Evolutionary conservation across 306 rosid genomes (phyloP).

Genomic region (Pyrus bretschneideri): DNA sequence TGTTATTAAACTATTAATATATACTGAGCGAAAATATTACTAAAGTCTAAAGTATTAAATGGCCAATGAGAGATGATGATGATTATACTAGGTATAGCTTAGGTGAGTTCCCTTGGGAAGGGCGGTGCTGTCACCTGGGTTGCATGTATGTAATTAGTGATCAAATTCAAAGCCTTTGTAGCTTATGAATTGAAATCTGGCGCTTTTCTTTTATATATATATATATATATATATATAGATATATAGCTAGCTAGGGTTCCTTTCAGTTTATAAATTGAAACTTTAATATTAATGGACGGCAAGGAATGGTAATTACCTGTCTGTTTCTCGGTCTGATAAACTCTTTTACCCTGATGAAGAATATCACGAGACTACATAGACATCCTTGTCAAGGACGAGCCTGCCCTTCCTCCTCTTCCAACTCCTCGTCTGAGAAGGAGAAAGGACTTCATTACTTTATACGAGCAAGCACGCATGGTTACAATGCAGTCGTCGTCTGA

Average conservation of each 20-base stretch:
- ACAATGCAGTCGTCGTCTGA: neutral
- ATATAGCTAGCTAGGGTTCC: neutral
- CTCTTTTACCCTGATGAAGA: neutral
- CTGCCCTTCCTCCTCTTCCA: neutral
- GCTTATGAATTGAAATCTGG: neutral
- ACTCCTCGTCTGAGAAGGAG: neutral
- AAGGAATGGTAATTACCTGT: neutral
- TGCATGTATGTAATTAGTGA: neutral
- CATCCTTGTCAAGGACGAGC: neutral
- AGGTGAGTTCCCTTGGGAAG: neutral
- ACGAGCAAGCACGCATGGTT: neutral
- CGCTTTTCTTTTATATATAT: neutral
- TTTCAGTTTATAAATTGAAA: too few relatives aligned
- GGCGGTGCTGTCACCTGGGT: neutral
- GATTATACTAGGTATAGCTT: neutral
- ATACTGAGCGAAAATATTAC: too few relatives aligned
- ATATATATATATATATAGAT: neutral
- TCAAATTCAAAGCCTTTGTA: neutral
- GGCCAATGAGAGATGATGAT: too few relatives aligned
- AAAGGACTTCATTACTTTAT: neutral
- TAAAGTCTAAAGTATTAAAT: too few relatives aligned
- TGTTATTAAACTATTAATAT: too few relatives aligned
- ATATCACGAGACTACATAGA: neutral
- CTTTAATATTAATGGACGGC: neutral
- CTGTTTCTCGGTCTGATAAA: neutral